Evolutionary conservation across 2,329 filamentous ascomycete species (phyloP).

Genomic region (Ophiostoma sp.): DNA sequence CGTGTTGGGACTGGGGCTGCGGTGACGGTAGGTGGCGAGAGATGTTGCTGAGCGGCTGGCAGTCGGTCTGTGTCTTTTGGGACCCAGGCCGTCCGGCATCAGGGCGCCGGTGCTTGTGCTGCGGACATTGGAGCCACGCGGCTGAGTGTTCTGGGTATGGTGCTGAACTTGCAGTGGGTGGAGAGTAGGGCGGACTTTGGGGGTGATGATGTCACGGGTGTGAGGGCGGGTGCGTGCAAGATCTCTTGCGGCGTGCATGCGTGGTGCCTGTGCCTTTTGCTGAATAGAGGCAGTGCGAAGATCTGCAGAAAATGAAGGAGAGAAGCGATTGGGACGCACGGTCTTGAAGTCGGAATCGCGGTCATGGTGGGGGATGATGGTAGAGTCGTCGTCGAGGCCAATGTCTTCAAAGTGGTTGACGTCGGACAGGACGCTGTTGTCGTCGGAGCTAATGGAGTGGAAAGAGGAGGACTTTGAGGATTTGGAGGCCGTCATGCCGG

Average conservation of each 20-base stretch:
- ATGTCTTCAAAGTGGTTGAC: slow-evolving; percentile 90
- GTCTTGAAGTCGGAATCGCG: slow-evolving; percentile 36
- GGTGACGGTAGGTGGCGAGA: slow-evolving; percentile 38
- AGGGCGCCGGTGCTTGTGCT: slow-evolving; percentile 43
- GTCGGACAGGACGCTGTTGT: slow-evolving; percentile 64
- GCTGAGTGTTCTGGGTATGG: slow-evolving; percentile 29
- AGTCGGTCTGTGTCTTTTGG: slow-evolving; percentile 31
- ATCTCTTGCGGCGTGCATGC: slow-evolving; percentile 32
- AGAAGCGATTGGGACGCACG: slow-evolving; percentile 43
- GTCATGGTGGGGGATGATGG: slow-evolving; percentile 32
- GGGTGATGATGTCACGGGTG: slow-evolving; percentile 32
- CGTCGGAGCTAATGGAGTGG: slow-evolving; percentile 71
- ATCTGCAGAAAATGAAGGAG: slow-evolving; percentile 42
- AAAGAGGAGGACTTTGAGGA: slow-evolving; percentile 89
- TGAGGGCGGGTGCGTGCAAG: slow-evolving; percentile 29
- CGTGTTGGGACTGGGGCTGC: slow-evolving; percentile 48
- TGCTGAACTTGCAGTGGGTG: slow-evolving; percentile 39
- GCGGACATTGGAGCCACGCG: slow-evolving; percentile 45
- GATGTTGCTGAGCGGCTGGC: slow-evolving; percentile 38
- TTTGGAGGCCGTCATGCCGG: slow-evolving; percentile 74
- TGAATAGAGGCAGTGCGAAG: slow-evolving; percentile 35
- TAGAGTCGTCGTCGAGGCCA: slow-evolving; percentile 62
- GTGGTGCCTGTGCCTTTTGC: slow-evolving; percentile 26
- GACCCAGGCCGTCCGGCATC: slow-evolving; percentile 31
- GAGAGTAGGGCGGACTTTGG: slow-evolving; percentile 40